phyloP scores from a whole-genome alignment of 1,284 basidiomycete species.

The Ceratobasidium sp. region DNA sequence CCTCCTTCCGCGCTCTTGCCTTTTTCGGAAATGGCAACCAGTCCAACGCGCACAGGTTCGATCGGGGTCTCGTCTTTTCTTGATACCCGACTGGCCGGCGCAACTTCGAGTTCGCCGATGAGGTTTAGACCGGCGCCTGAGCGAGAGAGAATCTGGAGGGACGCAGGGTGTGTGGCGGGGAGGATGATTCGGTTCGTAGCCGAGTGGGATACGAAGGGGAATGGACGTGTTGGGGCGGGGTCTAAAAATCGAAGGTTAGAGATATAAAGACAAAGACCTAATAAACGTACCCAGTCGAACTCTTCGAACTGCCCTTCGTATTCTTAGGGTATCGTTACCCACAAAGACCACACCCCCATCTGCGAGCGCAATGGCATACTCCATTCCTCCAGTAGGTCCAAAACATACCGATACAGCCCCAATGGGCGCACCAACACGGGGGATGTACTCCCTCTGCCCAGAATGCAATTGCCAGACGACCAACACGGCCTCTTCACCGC shows the following conservation, averaged over 20 bases:
- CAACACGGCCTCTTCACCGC: slow-evolving; percentile 94
- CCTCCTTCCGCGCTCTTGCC: slow-evolving; percentile 42
- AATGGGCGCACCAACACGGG: slow-evolving; percentile 89
- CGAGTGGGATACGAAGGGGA: slow-evolving; percentile 75
- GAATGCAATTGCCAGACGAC: slow-evolving; percentile 94
- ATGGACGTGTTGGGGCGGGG: slow-evolving; percentile 44
- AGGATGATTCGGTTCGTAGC: slow-evolving; percentile 79
- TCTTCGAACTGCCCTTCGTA: slow-evolving; percentile 76
- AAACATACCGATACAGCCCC: slow-evolving; percentile 66
- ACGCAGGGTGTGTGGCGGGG: slow-evolving; percentile 93
- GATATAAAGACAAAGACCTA: background rate
- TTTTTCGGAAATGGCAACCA: slow-evolving; percentile 63
- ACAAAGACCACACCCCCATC: slow-evolving; percentile 88
- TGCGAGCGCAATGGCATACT: slow-evolving; percentile 82
- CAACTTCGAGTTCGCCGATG: slow-evolving; percentile 88
- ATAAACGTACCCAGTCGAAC: slow-evolving; percentile 73
- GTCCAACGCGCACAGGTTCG: slow-evolving; percentile 79
- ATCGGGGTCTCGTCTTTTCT: slow-evolving; percentile 80
- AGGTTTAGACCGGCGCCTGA: slow-evolving; percentile 63
- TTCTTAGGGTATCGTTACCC: slow-evolving; percentile 72
- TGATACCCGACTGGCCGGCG: slow-evolving; percentile 91
- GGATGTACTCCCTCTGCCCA: slow-evolving; percentile 88
- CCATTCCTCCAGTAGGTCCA: slow-evolving; percentile 68
- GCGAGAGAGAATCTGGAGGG: slow-evolving; percentile 89
- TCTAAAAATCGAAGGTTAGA: slow-evolving; percentile 10